phyloP scores from a whole-genome alignment of 1,284 basidiomycete species.

The Leccinum insolens region DNA sequence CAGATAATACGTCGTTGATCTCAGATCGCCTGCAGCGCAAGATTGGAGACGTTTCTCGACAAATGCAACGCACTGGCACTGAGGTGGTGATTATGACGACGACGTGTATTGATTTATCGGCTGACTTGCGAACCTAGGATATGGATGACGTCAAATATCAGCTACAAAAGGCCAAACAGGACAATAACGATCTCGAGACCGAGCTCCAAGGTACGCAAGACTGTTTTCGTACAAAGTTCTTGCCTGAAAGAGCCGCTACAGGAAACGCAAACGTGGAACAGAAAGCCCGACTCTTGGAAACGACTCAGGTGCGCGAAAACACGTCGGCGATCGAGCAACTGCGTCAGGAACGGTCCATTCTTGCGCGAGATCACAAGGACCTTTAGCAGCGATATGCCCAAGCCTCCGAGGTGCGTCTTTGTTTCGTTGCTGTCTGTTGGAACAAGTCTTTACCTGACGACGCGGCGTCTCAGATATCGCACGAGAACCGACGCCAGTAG shows the following conservation, averaged over 20 bases:
- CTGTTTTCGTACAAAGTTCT: background rate
- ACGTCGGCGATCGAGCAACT: conserved; percentile 67
- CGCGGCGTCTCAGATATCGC: conserved; percentile 61
- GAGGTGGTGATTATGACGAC: conserved; percentile 51
- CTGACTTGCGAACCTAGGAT: conserved; percentile 48
- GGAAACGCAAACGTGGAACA: conserved; percentile 69
- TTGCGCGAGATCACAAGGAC: conserved; percentile 67
- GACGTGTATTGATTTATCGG: conserved; percentile 6
- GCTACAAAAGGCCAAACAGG: conserved; percentile 65
- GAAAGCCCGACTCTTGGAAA: conserved; percentile 66
- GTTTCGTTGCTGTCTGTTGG: background rate
- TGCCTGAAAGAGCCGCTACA: conserved; percentile 26
- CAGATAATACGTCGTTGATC: too few relatives aligned
- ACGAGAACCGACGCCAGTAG: conserved; percentile 70
- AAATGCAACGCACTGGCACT: conserved; percentile 57
- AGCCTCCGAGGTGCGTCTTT: conserved; percentile 58
- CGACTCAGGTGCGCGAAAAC: conserved; percentile 62
- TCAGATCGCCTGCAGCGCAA: conserved; percentile 55
- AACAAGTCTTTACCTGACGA: conserved; percentile 22
- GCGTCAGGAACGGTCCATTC: conserved; percentile 69
- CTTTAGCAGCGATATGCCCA: conserved; percentile 68
- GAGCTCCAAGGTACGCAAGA: conserved; percentile 59
- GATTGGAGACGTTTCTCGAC: conserved; percentile 59
- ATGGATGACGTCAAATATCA: conserved; percentile 74
- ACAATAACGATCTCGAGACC: conserved; percentile 67